Evolutionary conservation across 495 filamentous ascomycete genomes (phyloP), one percentile per base, ranked within the genome.

Genomic region (Talaromyces ruber): DNA sequence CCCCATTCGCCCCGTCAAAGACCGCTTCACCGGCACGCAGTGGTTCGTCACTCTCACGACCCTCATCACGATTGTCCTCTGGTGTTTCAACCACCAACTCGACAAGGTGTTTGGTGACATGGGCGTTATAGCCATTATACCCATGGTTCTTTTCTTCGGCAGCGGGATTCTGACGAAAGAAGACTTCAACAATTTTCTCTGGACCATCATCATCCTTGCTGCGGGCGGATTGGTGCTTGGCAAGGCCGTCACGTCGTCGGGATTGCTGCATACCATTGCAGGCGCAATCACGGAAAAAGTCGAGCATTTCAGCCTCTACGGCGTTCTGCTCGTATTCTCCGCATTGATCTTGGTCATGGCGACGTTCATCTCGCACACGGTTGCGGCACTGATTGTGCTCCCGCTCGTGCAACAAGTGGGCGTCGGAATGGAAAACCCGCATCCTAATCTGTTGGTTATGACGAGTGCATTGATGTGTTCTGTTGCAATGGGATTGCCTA

Each of bases 151-250:
- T 34, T 99, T 99, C 82, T 99, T 98, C 69, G 94, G 94, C 60
- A 91, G 92, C 11, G 94, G 94, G 39, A 96, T 99, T 69, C 83
- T 99, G 12, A 99, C 93, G 28, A 99, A 99, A 72, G 94, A 98
- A 75, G 94, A 99, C 72, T 99, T 99, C 70, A 99, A 99, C 79
- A 99, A 99, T 70, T 99, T 99, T 76, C 88, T 97, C 32, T 99
- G 94, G 94, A 99, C 94, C 26, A 98, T 99, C 74, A 98, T 99
- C 77, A 97, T 99, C 67, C 86, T 99, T 21, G 94, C 94, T 0
- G 94, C 95, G 16, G 94, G 94, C 45, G 94, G 94, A 2, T 77
- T 99, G 11, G 89, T 92, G 4, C 86, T 99, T 1, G 94, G 94
- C 45, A 97, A 96, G 73, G 91, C 95, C 0, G 94, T 99, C 66